These are phyloP conservation scores for Hymenoscyphus linearis DNA, from an alignment of 2,329 filamentous ascomycete species.

Conservation along the genomic window DNA sequence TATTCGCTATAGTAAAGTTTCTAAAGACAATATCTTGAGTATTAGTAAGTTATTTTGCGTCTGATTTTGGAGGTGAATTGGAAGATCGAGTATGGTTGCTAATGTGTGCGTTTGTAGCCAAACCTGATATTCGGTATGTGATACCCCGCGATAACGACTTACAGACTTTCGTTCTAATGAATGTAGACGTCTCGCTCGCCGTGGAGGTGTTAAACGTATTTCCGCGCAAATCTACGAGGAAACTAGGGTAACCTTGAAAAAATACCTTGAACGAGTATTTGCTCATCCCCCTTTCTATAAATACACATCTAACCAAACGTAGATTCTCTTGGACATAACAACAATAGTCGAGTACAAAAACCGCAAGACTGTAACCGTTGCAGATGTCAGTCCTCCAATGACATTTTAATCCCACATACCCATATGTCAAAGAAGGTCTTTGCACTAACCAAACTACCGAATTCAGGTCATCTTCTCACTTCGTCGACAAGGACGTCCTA, in stretches of 20 bases:
- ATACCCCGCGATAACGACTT: not conserved
- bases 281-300: not conserved
- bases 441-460: not conserved
- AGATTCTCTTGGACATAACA: slow-evolving; percentile 49
- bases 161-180: not conserved
- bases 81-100: slow-evolving; percentile 10
- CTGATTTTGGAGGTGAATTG: not conserved
- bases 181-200: slow-evolving; percentile 59
- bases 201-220: slow-evolving; percentile 73
- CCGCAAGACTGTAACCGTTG: slow-evolving; percentile 57
- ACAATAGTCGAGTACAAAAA: slow-evolving; percentile 42
- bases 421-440: not conserved
- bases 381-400: slow-evolving; percentile 50
- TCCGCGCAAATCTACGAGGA: slow-evolving; percentile 60
- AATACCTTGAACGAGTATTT: slow-evolving; percentile 42
- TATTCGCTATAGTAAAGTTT: slow-evolving; percentile 40
- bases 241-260: slow-evolving; percentile 45
- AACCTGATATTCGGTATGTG: slow-evolving; percentile 48
- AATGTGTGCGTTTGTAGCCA: slow-evolving; percentile 37
- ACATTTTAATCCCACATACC: not conserved
- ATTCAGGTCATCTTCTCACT: slow-evolving; percentile 50
- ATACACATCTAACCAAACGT: not conserved
- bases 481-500: slow-evolving; percentile 42
- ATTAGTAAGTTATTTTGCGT: slow-evolving; percentile 41
- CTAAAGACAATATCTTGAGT: slow-evolving; percentile 43